phyloP scores from a whole-genome alignment of 2,329 filamentous ascomycete genomes.

The Talaromyces albobiverticillius region DNA sequence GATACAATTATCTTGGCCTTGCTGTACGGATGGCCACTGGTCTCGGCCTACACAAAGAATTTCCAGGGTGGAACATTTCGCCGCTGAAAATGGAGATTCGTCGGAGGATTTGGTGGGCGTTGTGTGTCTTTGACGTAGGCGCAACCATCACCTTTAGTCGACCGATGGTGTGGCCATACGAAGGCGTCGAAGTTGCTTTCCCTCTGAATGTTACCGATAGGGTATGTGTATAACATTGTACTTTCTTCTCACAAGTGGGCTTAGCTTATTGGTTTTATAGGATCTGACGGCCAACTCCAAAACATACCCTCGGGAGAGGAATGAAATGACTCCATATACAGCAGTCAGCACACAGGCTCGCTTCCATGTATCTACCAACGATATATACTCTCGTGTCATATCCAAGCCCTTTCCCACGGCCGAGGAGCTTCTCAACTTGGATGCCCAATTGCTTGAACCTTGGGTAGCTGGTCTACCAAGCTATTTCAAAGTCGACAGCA shows the following conservation, averaged over 20 bases:
- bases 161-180: constrained; percentile 44
- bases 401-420: constrained; percentile 39
- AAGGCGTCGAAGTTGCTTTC: constrained; percentile 42
- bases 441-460: constrained; percentile 38
- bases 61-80: constrained; percentile 45
- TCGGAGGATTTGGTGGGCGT: constrained; percentile 39
- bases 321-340: constrained; percentile 41
- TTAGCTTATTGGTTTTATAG: constrained; percentile 18
- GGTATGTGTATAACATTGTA: constrained; percentile 17
- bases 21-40: constrained; percentile 49
- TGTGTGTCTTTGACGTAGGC: constrained; percentile 47
- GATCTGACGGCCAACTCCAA: constrained; percentile 34
- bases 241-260: background rate
- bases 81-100: constrained; percentile 41
- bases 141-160: constrained; percentile 50
- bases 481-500: constrained; percentile 35
- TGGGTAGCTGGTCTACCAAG: constrained; percentile 40
- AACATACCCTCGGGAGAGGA: constrained; percentile 32
- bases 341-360: constrained; percentile 39
- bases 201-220: constrained; percentile 44
- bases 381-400: constrained; percentile 44
- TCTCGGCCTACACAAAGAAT: constrained; percentile 50
- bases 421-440: constrained; percentile 38
- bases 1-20: constrained; percentile 48
- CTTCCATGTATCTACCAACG: constrained; percentile 42